phyloP scores from a whole-genome alignment of 2,329 filamentous ascomycete genomes.

The Fusarium keratoplasticum region DNA sequence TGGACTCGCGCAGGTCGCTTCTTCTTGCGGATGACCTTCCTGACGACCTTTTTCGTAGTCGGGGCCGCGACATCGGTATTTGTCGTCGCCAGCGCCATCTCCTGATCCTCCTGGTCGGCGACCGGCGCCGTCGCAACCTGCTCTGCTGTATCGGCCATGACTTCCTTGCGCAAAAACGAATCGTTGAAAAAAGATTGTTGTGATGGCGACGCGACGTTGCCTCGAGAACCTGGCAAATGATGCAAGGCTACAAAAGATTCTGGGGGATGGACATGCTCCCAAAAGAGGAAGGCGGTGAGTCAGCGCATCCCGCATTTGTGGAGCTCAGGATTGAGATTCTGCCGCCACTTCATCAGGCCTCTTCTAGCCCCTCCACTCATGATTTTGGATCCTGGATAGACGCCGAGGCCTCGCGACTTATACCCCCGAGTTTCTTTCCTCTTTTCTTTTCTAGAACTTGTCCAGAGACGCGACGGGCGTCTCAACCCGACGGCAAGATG shows the following conservation, averaged over 20 bases:
- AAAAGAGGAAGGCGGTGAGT: slow-evolving; percentile 47
- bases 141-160: slow-evolving; percentile 50
- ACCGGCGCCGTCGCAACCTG: slow-evolving; percentile 42
- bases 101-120: slow-evolving; percentile 43
- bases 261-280: slow-evolving; percentile 21
- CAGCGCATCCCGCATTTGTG: slow-evolving; percentile 24
- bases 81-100: slow-evolving; percentile 52
- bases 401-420: slow-evolving; percentile 18
- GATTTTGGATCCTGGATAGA: slow-evolving; percentile 37
- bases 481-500: slow-evolving; percentile 69
- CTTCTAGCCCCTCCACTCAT: slow-evolving; percentile 45
- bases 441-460: slow-evolving; percentile 15
- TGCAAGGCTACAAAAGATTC: slow-evolving; percentile 45
- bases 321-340: slow-evolving; percentile 37
- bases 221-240: slow-evolving; percentile 34
- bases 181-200: slow-evolving; percentile 16
- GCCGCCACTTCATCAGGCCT: slow-evolving; percentile 43
- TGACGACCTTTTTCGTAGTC: slow-evolving; percentile 72
- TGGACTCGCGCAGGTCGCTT: slow-evolving; percentile 89
- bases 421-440: slow-evolving; percentile 14
- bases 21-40: slow-evolving; percentile 93
- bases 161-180: slow-evolving; percentile 1
- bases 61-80: slow-evolving; percentile 60
- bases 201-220: slow-evolving; percentile 40
- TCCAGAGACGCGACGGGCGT: slow-evolving; percentile 37